phyloP scores from a whole-genome alignment of 345 rosid genomes.

The Cardamine chenopodiifolia region DNA sequence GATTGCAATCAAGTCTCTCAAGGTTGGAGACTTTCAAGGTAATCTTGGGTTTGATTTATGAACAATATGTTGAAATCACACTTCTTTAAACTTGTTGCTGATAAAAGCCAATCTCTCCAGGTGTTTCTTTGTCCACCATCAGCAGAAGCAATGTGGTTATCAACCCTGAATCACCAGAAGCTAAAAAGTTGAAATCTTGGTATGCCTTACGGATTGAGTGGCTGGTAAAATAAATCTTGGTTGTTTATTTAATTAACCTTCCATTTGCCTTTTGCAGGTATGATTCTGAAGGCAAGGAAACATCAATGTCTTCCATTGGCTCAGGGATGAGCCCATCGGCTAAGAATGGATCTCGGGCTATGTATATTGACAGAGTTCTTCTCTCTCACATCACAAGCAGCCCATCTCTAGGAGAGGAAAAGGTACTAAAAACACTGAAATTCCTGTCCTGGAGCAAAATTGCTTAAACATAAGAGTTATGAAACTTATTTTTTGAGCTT shows the following conservation, averaged over 20 bases:
- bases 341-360: conserved; percentile 63
- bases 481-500: conserved; percentile 1
- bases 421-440: conserved; percentile 51
- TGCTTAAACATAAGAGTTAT: neutral
- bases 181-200: conserved; percentile 76
- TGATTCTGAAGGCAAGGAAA: conserved; percentile 80
- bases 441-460: neutral
- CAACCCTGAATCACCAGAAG: conserved; percentile 73
- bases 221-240: neutral
- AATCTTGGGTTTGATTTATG: conserved; percentile 17
- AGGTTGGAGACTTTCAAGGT: conserved; percentile 96
- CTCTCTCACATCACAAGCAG: conserved; percentile 66
- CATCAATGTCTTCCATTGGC: conserved; percentile 73
- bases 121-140: conserved; percentile 76
- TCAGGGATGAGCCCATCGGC: conserved; percentile 61
- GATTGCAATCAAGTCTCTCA: conserved; percentile 84
- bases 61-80: neutral
- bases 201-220: conserved; percentile 31
- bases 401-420: conserved; percentile 70
- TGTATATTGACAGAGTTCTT: conserved; percentile 68
- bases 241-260: neutral
- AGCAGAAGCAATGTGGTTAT: conserved; percentile 63
- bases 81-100: conserved; percentile 8
- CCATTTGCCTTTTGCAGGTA: conserved; percentile 51
- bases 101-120: conserved; percentile 42